These are phyloP conservation scores for Leccinum subfulvum DNA, from an alignment of 1,284 basidiomycete genomes.

Conservation along the genomic window DNA sequence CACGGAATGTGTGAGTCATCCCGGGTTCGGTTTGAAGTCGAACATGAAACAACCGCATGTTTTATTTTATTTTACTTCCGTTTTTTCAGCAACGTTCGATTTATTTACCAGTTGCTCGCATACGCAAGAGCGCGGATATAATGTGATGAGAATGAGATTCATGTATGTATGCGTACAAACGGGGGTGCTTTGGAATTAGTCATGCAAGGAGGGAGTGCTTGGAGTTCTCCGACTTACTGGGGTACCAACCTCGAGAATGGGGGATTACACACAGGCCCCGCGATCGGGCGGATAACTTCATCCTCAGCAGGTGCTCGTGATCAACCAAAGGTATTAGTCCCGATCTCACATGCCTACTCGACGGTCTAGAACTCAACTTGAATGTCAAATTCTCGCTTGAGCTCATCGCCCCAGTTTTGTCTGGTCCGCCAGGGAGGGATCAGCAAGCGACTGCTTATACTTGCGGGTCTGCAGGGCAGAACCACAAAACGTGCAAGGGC, in stretches of 20 bases:
- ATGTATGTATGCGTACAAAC: slow-evolving; percentile 11
- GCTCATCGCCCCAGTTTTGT: slow-evolving; percentile 28
- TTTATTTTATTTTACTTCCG: slow-evolving; percentile 5
- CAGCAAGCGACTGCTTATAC: slow-evolving; percentile 19
- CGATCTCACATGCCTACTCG: slow-evolving; percentile 19
- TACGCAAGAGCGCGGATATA: slow-evolving; percentile 13
- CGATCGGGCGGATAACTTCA: slow-evolving; percentile 13
- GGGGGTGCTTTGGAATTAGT: slow-evolving; percentile 22
- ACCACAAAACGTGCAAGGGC: slow-evolving; percentile 20
- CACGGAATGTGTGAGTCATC: background rate
- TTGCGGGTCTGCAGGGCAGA: slow-evolving; percentile 37
- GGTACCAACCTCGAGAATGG: slow-evolving; percentile 24
- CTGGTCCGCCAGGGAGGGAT: slow-evolving; percentile 21
- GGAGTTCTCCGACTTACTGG: slow-evolving; percentile 11
- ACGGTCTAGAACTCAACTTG: slow-evolving; percentile 27
- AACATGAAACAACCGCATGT: slow-evolving; percentile 20
- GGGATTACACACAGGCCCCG: slow-evolving; percentile 9
- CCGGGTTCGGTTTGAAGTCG: slow-evolving; percentile 14
- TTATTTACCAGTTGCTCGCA: slow-evolving; percentile 1
- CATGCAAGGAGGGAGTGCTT: slow-evolving; percentile 15
- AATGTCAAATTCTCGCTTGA: slow-evolving; percentile 32
- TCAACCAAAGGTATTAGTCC: slow-evolving; percentile 9
- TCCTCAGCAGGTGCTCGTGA: slow-evolving; percentile 4
- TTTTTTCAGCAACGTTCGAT: slow-evolving; percentile 6
- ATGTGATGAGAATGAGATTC: slow-evolving; percentile 12